phyloP scores from a whole-genome alignment of 768 basidiomycete species.

The Trametes maxima region DNA sequence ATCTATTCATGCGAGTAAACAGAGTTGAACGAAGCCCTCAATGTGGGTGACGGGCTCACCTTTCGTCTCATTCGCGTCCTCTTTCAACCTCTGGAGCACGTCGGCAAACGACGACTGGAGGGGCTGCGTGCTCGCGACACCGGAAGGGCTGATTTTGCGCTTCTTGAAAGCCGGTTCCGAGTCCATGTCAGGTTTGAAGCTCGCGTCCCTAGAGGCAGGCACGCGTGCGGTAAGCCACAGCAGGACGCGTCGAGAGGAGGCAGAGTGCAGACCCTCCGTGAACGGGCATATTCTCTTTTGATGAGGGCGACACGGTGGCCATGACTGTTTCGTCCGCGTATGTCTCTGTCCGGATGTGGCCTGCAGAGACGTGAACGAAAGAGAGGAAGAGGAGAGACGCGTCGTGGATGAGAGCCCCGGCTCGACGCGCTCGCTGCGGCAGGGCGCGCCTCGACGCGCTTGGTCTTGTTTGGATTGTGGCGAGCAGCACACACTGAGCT shows the following conservation, averaged over 20 bases:
- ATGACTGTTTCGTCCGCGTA: background rate
- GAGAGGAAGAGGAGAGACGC: slow-evolving; percentile 14
- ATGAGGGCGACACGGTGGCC: slow-evolving; percentile 16
- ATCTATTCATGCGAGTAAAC: slow-evolving; percentile 37
- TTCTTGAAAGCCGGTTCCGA: slow-evolving; percentile 36
- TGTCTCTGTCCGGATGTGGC: background rate
- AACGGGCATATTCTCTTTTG: slow-evolving; percentile 27
- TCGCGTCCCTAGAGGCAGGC: slow-evolving; percentile 11
- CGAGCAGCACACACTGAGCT: slow-evolving; percentile 3
- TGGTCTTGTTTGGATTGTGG: slow-evolving; percentile 24
- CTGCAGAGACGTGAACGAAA: background rate
- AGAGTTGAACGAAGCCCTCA: background rate
- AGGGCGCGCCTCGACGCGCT: slow-evolving; percentile 19
- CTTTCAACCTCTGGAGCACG: slow-evolving; percentile 40
- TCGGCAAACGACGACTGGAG: slow-evolving; percentile 41
- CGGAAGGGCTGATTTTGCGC: slow-evolving; percentile 33
- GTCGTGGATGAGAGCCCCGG: slow-evolving; percentile 11
- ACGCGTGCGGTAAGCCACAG: background rate
- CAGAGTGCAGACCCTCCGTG: slow-evolving; percentile 14
- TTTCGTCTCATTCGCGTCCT: slow-evolving; percentile 32
- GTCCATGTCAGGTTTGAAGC: slow-evolving; percentile 23
- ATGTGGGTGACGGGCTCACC: slow-evolving; percentile 15
- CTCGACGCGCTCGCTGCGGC: background rate
- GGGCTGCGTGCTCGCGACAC: slow-evolving; percentile 25
- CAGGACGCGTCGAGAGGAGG: background rate